phyloP scores from a whole-genome alignment of 2,329 filamentous ascomycete species.

The Trichoderma sp. region DNA sequence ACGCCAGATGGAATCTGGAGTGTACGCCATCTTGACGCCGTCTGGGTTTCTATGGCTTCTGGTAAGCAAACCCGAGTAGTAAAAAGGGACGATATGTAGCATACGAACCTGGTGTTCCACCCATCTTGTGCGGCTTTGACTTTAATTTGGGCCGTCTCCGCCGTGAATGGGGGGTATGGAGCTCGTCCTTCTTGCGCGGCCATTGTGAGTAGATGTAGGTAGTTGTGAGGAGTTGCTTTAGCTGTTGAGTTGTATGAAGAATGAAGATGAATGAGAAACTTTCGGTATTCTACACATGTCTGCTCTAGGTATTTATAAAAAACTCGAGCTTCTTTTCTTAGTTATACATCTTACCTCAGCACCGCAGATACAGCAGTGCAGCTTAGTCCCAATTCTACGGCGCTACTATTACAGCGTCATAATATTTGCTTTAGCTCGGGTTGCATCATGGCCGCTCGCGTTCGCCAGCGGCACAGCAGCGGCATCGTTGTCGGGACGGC shows the following conservation, averaged over 20 bases:
- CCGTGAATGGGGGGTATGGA: constrained; percentile 72
- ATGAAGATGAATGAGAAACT: neutral
- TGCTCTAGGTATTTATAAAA: neutral
- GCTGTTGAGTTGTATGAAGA: neutral
- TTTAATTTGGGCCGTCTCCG: constrained; percentile 71
- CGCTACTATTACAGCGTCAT: neutral
- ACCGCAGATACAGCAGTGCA: neutral
- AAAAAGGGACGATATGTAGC: too few relatives aligned
- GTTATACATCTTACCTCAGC: neutral
- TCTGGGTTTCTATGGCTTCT: constrained; percentile 59
- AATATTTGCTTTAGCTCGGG: neutral
- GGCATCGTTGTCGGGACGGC: constrained; percentile 7
- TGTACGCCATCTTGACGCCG: constrained; percentile 72
- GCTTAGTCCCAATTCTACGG: neutral
- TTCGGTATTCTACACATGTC: neutral
- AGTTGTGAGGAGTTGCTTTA: neutral
- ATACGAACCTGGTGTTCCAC: constrained; percentile 74
- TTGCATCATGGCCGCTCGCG: constrained; percentile 22
- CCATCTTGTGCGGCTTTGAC: constrained; percentile 83
- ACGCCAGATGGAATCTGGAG: constrained; percentile 76
- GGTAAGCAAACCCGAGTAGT: neutral
- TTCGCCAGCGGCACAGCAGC: constrained; percentile 1
- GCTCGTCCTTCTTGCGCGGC: constrained; percentile 35
- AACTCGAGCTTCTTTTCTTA: neutral
- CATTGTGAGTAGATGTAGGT: neutral